Percentiles rank a stretch among this genome's conserved stretches.
Conservation (phyloP, 2,329 filamentous ascomycete species). For the Cladophialophora bantiana region DNA sequence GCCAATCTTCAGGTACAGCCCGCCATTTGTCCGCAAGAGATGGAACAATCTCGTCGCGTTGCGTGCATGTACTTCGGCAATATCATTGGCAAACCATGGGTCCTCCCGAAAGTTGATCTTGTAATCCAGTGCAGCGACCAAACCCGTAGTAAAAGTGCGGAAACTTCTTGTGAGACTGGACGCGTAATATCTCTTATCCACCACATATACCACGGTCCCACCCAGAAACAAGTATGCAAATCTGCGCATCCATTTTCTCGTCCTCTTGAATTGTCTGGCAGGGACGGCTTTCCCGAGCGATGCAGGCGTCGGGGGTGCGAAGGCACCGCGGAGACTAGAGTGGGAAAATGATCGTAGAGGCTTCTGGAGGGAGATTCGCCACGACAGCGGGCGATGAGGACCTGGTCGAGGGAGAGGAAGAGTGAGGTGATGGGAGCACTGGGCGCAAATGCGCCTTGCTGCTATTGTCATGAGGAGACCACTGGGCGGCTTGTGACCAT, state of each 20-base stretch:
- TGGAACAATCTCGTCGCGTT: conserved; percentile 85
- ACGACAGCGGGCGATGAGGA: conserved; percentile 10
- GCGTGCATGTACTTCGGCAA: conserved; percentile 79
- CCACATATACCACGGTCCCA: conserved; percentile 67
- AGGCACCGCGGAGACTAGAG: conserved; percentile 47
- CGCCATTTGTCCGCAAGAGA: conserved; percentile 83
- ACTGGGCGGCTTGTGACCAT: conserved; percentile 1
- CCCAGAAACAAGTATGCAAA: conserved; percentile 68
- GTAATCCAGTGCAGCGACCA: conserved; percentile 88
- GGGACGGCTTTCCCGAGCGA: conserved; percentile 75
- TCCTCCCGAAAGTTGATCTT: conserved; percentile 92
- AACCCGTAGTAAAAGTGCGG: conserved; percentile 79
- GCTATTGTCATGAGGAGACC: conserved; percentile 28
- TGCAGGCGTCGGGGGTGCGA: conserved; percentile 77
- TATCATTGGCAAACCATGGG: conserved; percentile 74
- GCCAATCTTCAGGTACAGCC: conserved; percentile 95
- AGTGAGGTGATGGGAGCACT: conserved; percentile 27
- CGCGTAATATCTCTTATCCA: conserved; percentile 79
- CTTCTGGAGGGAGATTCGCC: conserved; percentile 12
- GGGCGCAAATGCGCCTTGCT: conserved; percentile 37
- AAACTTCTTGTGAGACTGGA: conserved; percentile 78
- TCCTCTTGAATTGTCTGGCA: conserved; percentile 73
- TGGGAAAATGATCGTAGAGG: conserved; percentile 31
- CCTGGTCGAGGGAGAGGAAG: conserved; percentile 18
- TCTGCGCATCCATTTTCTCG: conserved; percentile 78